phyloP scores from a whole-genome alignment of 345 rosid species.

The Cardamine chenopodiifolia region DNA sequence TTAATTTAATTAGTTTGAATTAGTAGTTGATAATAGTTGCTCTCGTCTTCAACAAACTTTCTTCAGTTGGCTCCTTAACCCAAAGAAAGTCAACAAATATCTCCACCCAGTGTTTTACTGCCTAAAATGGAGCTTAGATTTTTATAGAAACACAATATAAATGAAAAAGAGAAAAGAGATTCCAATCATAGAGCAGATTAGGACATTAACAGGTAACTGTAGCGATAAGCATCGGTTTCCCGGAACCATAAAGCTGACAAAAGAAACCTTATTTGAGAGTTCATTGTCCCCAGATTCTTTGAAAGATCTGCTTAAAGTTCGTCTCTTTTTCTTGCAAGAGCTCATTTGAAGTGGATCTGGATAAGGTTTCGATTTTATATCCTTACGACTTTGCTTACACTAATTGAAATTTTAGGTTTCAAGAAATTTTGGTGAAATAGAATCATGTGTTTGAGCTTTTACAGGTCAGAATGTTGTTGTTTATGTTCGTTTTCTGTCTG shows the following conservation, averaged over 20 bases:
- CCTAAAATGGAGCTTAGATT: background rate
- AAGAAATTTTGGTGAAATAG: background rate
- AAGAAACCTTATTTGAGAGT: constrained; percentile 2
- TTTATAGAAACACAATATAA: constrained; percentile 11
- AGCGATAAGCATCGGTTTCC: constrained; percentile 16
- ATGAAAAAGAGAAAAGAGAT: no score
- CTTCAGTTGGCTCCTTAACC: constrained; percentile 9
- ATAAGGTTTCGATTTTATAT: constrained; percentile 18
- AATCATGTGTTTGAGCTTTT: constrained; percentile 3
- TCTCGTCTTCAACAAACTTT: constrained; percentile 28
- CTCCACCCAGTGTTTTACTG: constrained; percentile 2
- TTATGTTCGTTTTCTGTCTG: background rate
- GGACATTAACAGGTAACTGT: background rate
- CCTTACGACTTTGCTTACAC: background rate
- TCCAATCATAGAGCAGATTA: constrained; percentile 15
- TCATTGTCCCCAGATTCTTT: constrained; percentile 29
- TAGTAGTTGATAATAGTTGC: constrained; percentile 20
- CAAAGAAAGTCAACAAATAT: constrained; percentile 10
- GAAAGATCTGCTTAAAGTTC: constrained; percentile 24
- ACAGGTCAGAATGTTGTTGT: constrained; percentile 18
- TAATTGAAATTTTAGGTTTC: constrained; percentile 6
- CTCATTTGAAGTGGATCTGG: constrained; percentile 22
- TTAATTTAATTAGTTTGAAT: background rate
- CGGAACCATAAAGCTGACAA: background rate
- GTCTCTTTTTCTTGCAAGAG: background rate